phyloP scores from a whole-genome alignment of 257 asterid species.

The Ocimum tenuiflorum region DNA sequence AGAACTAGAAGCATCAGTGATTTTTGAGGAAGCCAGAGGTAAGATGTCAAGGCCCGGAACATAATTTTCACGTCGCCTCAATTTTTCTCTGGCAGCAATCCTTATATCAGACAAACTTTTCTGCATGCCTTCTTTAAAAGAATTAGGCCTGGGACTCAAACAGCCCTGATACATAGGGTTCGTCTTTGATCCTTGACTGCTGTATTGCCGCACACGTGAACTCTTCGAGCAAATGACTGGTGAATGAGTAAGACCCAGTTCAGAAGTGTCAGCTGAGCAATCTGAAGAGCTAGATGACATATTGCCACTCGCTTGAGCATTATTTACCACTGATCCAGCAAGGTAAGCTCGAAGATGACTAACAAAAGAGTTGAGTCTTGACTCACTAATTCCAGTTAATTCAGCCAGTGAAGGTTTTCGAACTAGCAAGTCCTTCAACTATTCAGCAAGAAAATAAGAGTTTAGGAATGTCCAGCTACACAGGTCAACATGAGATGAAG shows the following conservation, averaged over 20 bases:
- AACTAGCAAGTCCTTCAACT: constrained; percentile 80
- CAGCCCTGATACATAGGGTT: constrained; percentile 41
- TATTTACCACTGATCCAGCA: constrained; percentile 45
- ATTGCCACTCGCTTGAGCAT: constrained; percentile 26
- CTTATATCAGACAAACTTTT: constrained; percentile 45
- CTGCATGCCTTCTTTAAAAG: constrained; percentile 50
- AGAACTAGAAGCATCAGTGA: constrained; percentile 26
- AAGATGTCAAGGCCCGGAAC: constrained; percentile 31
- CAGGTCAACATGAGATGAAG: background rate
- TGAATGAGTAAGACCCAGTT: constrained; percentile 35
- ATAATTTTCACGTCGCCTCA: constrained; percentile 43
- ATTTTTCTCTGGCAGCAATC: constrained; percentile 40
- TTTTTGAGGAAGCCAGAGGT: constrained; percentile 25
- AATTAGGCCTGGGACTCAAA: constrained; percentile 61
- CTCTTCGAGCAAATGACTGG: constrained; percentile 34
- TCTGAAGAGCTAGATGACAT: constrained; percentile 28
- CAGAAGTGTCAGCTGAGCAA: constrained; percentile 33
- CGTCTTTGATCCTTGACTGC: constrained; percentile 43
- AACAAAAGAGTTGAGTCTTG: constrained; percentile 70
- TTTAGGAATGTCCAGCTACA: background rate
- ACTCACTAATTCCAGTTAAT: constrained; percentile 72
- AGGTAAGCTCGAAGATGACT: constrained; percentile 73
- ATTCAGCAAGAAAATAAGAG: constrained; percentile 6
- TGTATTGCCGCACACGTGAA: constrained; percentile 37
- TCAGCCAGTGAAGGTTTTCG: constrained; percentile 73